Conservation (phyloP, 371 early-diverging fungal genomes). For the Encephalitozoon intestinalis region DNA sequence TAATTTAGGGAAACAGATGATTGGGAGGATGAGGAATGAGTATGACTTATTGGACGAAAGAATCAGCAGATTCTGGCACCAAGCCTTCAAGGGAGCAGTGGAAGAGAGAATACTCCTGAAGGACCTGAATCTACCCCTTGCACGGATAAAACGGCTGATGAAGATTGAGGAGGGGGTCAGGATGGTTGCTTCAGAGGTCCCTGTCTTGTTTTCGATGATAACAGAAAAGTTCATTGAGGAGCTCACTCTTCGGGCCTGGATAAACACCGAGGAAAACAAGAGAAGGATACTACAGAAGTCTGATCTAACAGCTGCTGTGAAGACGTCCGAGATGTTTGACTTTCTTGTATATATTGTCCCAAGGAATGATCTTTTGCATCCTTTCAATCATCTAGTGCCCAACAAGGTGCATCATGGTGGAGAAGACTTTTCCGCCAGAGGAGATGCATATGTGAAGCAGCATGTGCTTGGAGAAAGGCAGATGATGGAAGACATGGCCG, state of each 20-base stretch:
- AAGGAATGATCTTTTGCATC: constrained; percentile 64
- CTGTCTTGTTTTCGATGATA: constrained; percentile 84
- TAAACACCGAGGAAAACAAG: constrained; percentile 92
- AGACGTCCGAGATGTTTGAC: constrained; percentile 88
- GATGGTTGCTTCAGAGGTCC: constrained; percentile 67
- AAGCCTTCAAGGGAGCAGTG: constrained; percentile 16
- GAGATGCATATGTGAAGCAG: constrained; percentile 1
- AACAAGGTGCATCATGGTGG: background rate
- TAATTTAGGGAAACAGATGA: background rate
- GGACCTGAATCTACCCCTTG: constrained; percentile 80
- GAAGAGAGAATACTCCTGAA: constrained; percentile 60
- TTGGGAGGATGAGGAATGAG: constrained; percentile 2
- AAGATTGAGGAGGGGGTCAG: constrained; percentile 93
- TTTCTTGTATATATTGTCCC: constrained; percentile 96
- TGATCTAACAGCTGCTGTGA: constrained; percentile 83
- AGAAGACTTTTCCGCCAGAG: background rate
- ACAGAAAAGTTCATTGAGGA: constrained; percentile 90
- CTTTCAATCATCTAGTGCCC: constrained; percentile 5
- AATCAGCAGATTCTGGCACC: constrained; percentile 34
- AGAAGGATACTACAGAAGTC: constrained; percentile 84
- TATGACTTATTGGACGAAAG: constrained; percentile 26
- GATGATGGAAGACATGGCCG: background rate
- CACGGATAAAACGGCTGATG: constrained; percentile 98
- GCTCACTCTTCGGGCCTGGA: constrained; percentile 88
- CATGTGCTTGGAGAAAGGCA: background rate